phyloP scores from a whole-genome alignment of 2,329 filamentous ascomycete genomes.

The Fusarium neocosmosporiellum region DNA sequence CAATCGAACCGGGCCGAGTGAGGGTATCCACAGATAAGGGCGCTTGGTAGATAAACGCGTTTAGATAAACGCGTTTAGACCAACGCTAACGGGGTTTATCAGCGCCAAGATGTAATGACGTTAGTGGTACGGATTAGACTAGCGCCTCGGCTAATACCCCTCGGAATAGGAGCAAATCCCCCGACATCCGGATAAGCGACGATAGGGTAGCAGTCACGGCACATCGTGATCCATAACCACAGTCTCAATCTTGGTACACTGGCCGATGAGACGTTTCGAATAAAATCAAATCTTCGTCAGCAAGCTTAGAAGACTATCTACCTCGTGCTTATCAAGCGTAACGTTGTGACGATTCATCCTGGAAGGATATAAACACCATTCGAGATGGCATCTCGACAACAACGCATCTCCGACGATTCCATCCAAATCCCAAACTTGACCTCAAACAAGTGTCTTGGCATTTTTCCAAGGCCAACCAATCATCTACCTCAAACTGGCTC shows the following conservation, averaged over 20 bases:
- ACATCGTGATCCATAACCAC: not conserved
- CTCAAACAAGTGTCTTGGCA: not conserved
- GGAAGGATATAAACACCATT: not conserved
- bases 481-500: not conserved
- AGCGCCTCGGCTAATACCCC: not conserved
- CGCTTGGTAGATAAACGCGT: not conserved
- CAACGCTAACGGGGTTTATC: not conserved
- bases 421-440: not conserved
- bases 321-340: not conserved
- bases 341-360: not conserved
- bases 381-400: not conserved
- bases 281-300: not conserved
- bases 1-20: not conserved
- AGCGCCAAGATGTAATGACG: not conserved
- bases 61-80: no score
- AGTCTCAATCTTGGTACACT: not conserved
- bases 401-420: not conserved
- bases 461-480: not conserved
- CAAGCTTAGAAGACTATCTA: not conserved
- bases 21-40: not conserved
- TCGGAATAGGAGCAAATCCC: not conserved
- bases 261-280: not conserved
- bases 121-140: not conserved
- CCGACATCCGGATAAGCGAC: not conserved
- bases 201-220: not conserved